These are phyloP conservation scores for Lobosporangium transversale DNA, from an alignment of 192 early-diverging fungal species.

Conservation along the genomic window DNA sequence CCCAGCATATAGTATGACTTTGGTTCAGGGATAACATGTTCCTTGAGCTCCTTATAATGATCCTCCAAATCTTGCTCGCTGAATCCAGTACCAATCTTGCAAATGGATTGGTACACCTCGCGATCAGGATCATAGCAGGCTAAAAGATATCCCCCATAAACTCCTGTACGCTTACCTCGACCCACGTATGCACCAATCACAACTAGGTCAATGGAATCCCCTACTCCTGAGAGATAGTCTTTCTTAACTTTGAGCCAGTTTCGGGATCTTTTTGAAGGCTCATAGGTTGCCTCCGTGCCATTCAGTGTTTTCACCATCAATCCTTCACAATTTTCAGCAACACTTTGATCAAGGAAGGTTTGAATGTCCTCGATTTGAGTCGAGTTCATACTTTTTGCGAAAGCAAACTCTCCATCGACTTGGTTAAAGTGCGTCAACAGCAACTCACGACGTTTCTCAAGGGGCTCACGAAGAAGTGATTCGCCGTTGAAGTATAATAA, in stretches of 20 bases:
- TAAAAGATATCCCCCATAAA: slow-evolving; percentile 96
- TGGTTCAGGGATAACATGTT: slow-evolving; percentile 78
- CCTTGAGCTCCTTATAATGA: slow-evolving; percentile 77
- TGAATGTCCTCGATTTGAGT: slow-evolving; percentile 94
- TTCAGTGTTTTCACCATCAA: slow-evolving; percentile 98
- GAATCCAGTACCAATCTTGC: slow-evolving; percentile 99
- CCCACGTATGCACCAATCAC: slow-evolving; percentile 96
- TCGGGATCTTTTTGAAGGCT: slow-evolving; percentile 94
- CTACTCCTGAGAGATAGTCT: slow-evolving; percentile 93
- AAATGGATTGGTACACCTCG: slow-evolving; percentile 97
- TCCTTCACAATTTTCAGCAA: slow-evolving; percentile 93
- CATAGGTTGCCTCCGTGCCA: slow-evolving; percentile 86
- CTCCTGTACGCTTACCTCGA: slow-evolving; percentile 94
- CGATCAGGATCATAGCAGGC: slow-evolving; percentile 96
- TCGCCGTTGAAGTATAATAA: slow-evolving; percentile 93
- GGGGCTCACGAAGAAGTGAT: slow-evolving; percentile 80
- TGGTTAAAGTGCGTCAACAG: slow-evolving; percentile 77
- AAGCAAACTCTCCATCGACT: slow-evolving; percentile 87
- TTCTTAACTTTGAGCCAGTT: slow-evolving; percentile 99
- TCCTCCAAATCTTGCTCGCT: slow-evolving; percentile 86
- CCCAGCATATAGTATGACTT: slow-evolving; percentile 86
- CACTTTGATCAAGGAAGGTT: slow-evolving; percentile 83
- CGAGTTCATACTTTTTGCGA: slow-evolving; percentile 87
- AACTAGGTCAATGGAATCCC: slow-evolving; percentile 96
- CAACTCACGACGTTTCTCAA: slow-evolving; percentile 79